A percentile compares a stretch with the other conserved stretches of the same genome.
phyloP scores from a whole-genome alignment of 139 green algal genomes.

The Microglena sp. region DNA sequence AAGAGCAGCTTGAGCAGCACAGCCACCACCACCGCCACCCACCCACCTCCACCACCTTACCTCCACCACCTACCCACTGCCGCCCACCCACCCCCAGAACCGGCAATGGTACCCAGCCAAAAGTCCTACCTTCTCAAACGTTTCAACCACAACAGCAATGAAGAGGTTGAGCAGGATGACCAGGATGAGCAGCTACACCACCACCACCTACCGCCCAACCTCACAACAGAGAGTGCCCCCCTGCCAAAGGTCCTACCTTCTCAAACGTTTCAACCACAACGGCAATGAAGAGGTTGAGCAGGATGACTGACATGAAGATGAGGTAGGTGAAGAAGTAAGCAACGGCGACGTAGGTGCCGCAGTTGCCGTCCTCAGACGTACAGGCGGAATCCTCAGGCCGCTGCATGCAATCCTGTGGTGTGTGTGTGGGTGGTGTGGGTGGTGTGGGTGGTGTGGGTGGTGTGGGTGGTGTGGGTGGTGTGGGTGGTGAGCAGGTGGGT shows the following conservation, averaged over 20 bases:
- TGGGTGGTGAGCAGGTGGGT: background rate
- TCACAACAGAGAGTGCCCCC: too few species aligned
- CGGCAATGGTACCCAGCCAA: too few species aligned
- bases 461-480: background rate
- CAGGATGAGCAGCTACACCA: background rate
- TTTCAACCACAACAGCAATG: background rate
- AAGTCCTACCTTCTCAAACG: background rate
- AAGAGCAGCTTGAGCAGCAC: too few species aligned
- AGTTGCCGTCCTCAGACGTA: constrained; percentile 22
- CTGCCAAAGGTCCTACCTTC: too few species aligned
- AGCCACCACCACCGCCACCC: too few species aligned
- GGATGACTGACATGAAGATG: constrained; percentile 44
- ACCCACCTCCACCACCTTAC: too few species aligned
- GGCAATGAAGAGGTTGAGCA: constrained; percentile 67
- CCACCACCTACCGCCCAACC: too few species aligned
- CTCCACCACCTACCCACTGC: too few species aligned
- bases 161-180: constrained; percentile 42
- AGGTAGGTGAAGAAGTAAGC: constrained; percentile 57
- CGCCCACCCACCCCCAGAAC: too few species aligned
- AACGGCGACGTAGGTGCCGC: constrained; percentile 33
- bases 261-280: constrained; percentile 74
- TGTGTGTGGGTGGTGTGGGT: background rate
- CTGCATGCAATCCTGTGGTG: constrained; percentile 1
- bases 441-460: background rate
- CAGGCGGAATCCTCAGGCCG: constrained; percentile 21